These are phyloP conservation scores for Micromonas pusilla DNA, from an alignment of 139 green algal genomes.

Conservation along the genomic window DNA sequence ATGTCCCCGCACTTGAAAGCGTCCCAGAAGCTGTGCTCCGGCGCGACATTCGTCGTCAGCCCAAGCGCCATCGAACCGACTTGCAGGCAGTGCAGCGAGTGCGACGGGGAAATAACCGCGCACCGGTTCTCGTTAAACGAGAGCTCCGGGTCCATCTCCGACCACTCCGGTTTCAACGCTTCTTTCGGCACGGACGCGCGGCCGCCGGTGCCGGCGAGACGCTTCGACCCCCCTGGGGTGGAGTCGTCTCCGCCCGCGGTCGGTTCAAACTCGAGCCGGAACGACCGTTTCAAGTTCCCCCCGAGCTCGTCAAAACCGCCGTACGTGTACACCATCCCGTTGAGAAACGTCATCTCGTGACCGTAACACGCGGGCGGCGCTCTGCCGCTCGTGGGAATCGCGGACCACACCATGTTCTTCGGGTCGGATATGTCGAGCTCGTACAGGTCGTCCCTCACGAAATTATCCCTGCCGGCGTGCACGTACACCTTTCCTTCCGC, in stretches of 20 bases:
- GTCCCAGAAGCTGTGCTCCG: constrained; percentile 20
- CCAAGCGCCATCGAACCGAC: constrained; percentile 7
- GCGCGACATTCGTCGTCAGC: neutral
- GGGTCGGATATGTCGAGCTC: constrained; percentile 49
- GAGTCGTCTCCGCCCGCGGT: no score
- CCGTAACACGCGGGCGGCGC: constrained; percentile 55
- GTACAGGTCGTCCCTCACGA: constrained; percentile 74
- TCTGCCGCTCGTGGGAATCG: constrained; percentile 40
- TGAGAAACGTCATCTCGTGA: constrained; percentile 46
- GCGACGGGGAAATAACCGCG: neutral
- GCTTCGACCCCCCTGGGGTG: no score
- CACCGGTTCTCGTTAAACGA: constrained; percentile 22
- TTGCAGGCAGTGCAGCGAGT: neutral
- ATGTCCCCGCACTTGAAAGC: constrained; percentile 35
- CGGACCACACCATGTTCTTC: constrained; percentile 50
- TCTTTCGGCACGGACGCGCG: no score
- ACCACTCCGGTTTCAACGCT: constrained; percentile 24
- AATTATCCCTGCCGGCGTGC: constrained; percentile 72
- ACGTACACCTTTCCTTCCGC: constrained; percentile 50
- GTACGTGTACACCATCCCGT: constrained; percentile 60
- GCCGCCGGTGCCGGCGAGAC: no score
- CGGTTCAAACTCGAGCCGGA: constrained; percentile 10
- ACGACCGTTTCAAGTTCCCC: constrained; percentile 29
- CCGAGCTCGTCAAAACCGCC: constrained; percentile 69
- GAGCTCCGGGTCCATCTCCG: constrained; percentile 24